Evolutionary conservation across 192 early-diverging fungal genomes (phyloP), one percentile per base, ranked within the genome.

Genomic region (Coemansia sp.): DNA sequence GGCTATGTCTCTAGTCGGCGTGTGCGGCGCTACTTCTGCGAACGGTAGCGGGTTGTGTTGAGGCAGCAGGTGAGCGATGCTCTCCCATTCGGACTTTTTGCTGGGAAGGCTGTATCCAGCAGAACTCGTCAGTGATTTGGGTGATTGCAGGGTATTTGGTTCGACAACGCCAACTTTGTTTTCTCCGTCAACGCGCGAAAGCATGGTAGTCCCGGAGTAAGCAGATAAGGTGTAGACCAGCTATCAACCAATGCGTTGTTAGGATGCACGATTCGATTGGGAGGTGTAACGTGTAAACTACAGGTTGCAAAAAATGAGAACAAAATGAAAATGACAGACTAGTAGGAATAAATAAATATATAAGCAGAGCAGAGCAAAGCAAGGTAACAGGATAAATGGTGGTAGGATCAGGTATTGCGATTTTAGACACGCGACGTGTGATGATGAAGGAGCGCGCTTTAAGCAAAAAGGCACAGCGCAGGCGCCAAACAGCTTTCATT

Each of bases 151-250:
- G 6, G 45, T 47, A 21, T 1, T 47, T 19, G 19, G 45, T 47
- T 47, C 45, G 23, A 47, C 45, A 19, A 47, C 45, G 23, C 45
- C 45, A 47, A 47, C 45, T 47, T 47, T 47, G 45, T 47, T 19
- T 47, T 47, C 22, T 3, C 45, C 21, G 23, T 47, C 45, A 9
- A 21, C 19, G 19, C 21, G 45, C 11, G 45, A 47, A 21, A 47
- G 45, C 45, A 47, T 47, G 14, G 23, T 47, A 8, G 45, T 19
- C 45, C 22, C 35, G n/a, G 35, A 40, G 14, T 16, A 40, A 40
- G 12, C 35, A 40, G 35, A 40, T 40, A 40, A 40, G 10, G 18
- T 47, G 45, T 21, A 47, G 45, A 47, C 45, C 45, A 47, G 45
- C 45, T 47, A 47, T 9, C 45, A 40, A 40, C 35, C 35, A 40